Evolutionary conservation across 208 protist species (phyloP).

Genomic region (Acanthamoeba culbertsoni): DNA sequence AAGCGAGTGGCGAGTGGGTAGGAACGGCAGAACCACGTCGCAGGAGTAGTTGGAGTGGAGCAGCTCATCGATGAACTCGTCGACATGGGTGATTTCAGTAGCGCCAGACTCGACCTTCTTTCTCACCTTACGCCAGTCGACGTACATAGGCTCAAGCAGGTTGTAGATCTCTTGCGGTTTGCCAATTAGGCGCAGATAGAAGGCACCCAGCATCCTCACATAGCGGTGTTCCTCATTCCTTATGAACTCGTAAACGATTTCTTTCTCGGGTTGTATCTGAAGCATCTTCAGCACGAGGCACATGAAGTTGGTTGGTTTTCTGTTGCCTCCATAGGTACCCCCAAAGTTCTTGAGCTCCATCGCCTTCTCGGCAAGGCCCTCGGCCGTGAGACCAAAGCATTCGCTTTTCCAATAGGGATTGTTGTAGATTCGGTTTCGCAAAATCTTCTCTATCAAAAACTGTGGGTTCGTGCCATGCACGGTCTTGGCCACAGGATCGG

Average conservation of each 20-base stretch:
- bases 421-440: conserved; percentile 85
- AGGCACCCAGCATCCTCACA: conserved; percentile 85
- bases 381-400: conserved; percentile 88
- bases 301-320: conserved; percentile 88
- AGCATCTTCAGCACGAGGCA: conserved; percentile 90
- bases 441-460: conserved; percentile 88
- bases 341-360: conserved; percentile 85
- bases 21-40: conserved; percentile 83
- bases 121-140: conserved; percentile 86
- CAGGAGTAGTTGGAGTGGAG: conserved; percentile 78
- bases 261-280: conserved; percentile 86
- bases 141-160: conserved; percentile 87
- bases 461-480: conserved; percentile 87
- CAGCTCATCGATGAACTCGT: conserved; percentile 87
- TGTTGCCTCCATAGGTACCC: conserved; percentile 85
- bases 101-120: conserved; percentile 36
- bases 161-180: conserved; percentile 83
- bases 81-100: conserved; percentile 79
- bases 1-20: conserved; percentile 70
- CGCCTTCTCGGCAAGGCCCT: conserved; percentile 87
- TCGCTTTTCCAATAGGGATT: conserved; percentile 90
- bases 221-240: conserved; percentile 88
- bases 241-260: conserved; percentile 90
- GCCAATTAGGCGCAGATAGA: conserved; percentile 88
- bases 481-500: conserved; percentile 68